Base-by-base conservation (phyloP, 2,329 filamentous ascomycete genomes). In the Aspergillus amoenus region DNA sequence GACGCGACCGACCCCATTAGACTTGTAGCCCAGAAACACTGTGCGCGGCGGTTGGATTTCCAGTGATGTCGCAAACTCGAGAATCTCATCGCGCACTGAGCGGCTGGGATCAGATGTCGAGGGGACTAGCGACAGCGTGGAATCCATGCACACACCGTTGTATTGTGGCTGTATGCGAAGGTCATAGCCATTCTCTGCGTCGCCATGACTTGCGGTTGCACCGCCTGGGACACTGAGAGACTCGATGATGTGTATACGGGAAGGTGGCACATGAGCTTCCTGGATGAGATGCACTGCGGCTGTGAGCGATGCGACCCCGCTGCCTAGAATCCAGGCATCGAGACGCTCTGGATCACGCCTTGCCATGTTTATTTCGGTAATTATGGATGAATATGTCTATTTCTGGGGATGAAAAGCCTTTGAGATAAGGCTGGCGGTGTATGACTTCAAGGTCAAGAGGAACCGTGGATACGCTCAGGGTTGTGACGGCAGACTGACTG, bases 301-400 rank as follows among this genome's bases (percentile, higher is more conserved):
- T 15, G 74, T 68, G 18, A 76, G 63, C 0, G 71, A 69, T 1
- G 73, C 66, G 7, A 75, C 68, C 18, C 73, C 73, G 5, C 68
- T 68, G 27, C 73, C 73, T 8, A 76, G 62, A 22, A 76, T 70
- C 66, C 68, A 75, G 45, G 66, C 71, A 15, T 68, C 57, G n/a
- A 66, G 30, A 13, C 45, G 40, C n/a, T 58, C 49, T 9, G 55
- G 61, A 41, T 48, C 55, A 44, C 51, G 83, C 3, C 5, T 39
- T 1, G 27, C 2, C 49, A 57, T 57, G 13, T 44, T 49, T 4
- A 17, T n/a, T 30, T 12, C 15, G 18, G 11, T 21, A 15, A 40
- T 13, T 18, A 13, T 12, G n/a, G 4, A 7, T 4, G 27, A 9
- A 40, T 15, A 15, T 15, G 27, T 3, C 11, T 15, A 21, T n/a